phyloP scores from a whole-genome alignment of 805 yeast genomes.

The Spathaspora gorwiae region DNA sequence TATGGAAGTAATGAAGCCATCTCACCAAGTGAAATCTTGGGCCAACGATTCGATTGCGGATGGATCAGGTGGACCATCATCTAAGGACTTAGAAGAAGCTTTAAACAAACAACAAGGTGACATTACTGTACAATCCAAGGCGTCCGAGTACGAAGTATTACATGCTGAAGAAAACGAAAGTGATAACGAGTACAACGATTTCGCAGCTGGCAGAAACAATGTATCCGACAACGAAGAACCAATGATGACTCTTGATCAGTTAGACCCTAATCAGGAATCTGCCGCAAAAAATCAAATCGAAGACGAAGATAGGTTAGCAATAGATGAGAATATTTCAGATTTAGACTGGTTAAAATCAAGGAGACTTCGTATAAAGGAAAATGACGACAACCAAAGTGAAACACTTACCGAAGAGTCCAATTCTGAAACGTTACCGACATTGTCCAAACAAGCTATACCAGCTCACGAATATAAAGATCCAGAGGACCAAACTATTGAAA shows the following conservation, averaged over 20 bases:
- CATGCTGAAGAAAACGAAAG: constrained; percentile 40
- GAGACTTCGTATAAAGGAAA: constrained; percentile 59
- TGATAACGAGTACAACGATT: constrained; percentile 53
- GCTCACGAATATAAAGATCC: constrained; percentile 10
- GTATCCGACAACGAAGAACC: constrained; percentile 42
- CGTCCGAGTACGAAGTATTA: constrained; percentile 27
- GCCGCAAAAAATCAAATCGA: constrained; percentile 19
- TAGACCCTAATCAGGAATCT: constrained; percentile 10
- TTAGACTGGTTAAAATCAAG: constrained; percentile 82
- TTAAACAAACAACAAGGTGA: constrained; percentile 22
- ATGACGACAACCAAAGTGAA: constrained; percentile 17
- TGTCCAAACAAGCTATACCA: constrained; percentile 9
- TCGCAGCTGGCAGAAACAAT: constrained; percentile 25
- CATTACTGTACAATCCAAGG: constrained; percentile 4
- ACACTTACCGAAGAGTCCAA: constrained; percentile 4
- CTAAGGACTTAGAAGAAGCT: constrained; percentile 41
- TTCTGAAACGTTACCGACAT: constrained; percentile 10
- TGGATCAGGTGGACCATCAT: constrained; percentile 43
- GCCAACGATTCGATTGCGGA: constrained; percentile 54
- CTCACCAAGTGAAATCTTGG: constrained; percentile 70
- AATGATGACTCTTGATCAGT: constrained; percentile 39
- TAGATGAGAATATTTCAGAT: constrained; percentile 59
- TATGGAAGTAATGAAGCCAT: constrained; percentile 77
- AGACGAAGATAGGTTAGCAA: constrained; percentile 27
- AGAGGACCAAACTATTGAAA: constrained; percentile 46